Base-by-base conservation (phyloP, 768 basidiomycete genomes). In the Lactarius sp. region DNA sequence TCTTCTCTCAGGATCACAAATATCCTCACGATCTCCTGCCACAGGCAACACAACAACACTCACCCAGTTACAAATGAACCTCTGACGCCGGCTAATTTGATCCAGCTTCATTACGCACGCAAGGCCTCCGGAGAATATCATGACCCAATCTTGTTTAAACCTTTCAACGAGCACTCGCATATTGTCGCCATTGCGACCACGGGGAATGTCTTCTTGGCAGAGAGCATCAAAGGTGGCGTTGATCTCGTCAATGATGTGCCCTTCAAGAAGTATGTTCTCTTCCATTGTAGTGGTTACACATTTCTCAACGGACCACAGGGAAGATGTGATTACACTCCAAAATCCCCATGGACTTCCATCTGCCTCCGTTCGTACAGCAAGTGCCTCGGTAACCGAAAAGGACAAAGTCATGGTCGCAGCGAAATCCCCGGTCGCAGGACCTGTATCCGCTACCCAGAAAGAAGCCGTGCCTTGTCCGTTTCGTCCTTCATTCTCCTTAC, bases 81-180 rank as follows among this genome's bases (percentile, higher is more conserved):
- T 6, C 77, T 92, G n/a, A 72, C 76, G 3, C 88, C 90, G 0
- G 79, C 84, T 7, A 87, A 90, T 64, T 81, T 94, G 59, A 88
- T 93, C 52, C 81, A 83, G n/a, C 80, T 93, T 36, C 81, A 90
- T 71, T 94, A 93, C 70, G 84, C 87, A 1, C 81, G 92, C 65
- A 95, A 95, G 73, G 78, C 90, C 3, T 85, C 92, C 31, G 90
- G 90, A 44, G 90, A 94, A 74, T 84, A 92, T 13, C 88, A 97
- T 73, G 97, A 99, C 73, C 97, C 97, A 0, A 94, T 99, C 50
- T 93, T 94, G 3, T 99, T 96, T 83, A 98, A 98, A 73, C 89
- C 92, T 2, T 97, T 99, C 81, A 94, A 83, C 71, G 89, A 96
- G 66, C 96, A 98, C 73, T 95, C 96, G 1, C 91, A 98, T 71